Conservation (phyloP, 2,329 filamentous ascomycete genomes). For the Fusarium odoratissimum region DNA sequence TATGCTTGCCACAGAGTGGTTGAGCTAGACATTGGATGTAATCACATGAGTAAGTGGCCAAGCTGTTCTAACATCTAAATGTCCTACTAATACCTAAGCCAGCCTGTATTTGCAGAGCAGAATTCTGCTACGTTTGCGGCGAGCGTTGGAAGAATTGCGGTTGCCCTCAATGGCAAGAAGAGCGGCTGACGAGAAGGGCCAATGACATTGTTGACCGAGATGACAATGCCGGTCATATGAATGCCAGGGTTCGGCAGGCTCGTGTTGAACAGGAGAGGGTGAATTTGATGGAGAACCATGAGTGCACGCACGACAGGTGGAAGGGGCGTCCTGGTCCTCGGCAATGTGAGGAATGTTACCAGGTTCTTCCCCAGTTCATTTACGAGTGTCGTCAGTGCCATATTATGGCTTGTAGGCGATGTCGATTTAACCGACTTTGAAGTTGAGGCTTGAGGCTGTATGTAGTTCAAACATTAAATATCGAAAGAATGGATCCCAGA, state of each 20-base stretch:
- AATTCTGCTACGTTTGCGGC: constrained; percentile 64
- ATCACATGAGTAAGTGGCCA: constrained; percentile 64
- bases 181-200: constrained; percentile 48
- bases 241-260: not conserved
- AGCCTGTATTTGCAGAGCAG: constrained; percentile 58
- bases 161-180: constrained; percentile 55
- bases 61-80: no score
- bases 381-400: constrained; percentile 60
- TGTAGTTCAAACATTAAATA: not conserved
- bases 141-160: constrained; percentile 53
- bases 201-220: constrained; percentile 48
- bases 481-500: not conserved
- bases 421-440: constrained; percentile 52
- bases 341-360: constrained; percentile 58
- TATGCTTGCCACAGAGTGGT: constrained; percentile 58
- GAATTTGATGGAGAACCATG: constrained; percentile 48
- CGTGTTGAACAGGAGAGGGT: not conserved
- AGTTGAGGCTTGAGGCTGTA: not conserved
- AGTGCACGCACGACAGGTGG: constrained; percentile 56
- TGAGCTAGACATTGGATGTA: constrained; percentile 62
- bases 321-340: constrained; percentile 46
- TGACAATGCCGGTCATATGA: not conserved
- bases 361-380: constrained; percentile 56
- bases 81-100: no score
- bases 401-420: constrained; percentile 59